A percentile compares a stretch with the other conserved stretches of the same genome.
Evolutionary conservation across 1,284 basidiomycete species (phyloP).

Genomic region (Cerrena zonata): DNA sequence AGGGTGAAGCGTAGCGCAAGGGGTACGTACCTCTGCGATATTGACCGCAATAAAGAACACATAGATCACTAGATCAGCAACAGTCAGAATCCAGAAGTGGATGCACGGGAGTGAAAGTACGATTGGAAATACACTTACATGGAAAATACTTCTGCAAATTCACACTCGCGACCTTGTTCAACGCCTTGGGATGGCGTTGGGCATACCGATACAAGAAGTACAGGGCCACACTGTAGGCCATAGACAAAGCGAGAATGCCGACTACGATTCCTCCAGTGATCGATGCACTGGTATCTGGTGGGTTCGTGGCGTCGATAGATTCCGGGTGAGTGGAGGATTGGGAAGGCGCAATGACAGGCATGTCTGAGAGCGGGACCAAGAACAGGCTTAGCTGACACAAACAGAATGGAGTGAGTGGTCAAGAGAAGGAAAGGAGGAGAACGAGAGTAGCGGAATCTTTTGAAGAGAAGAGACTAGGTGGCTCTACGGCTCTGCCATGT

Average conservation of each 20-base stretch:
- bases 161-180: slow-evolving; percentile 44
- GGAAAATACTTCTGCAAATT: slow-evolving; percentile 43
- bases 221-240: slow-evolving; percentile 44
- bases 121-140: slow-evolving; percentile 28
- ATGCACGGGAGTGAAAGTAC: background rate
- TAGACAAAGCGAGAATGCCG: background rate
- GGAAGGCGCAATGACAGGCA: too few species aligned
- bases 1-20: background rate
- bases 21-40: slow-evolving; percentile 41
- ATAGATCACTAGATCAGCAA: slow-evolving; percentile 35
- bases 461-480: background rate
- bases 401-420: too few species aligned
- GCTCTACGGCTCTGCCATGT: background rate
- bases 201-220: slow-evolving; percentile 43
- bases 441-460: background rate
- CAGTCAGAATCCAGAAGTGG: background rate
- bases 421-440: too few species aligned
- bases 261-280: slow-evolving; percentile 1
- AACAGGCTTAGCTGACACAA: too few species aligned
- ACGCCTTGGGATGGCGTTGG: slow-evolving; percentile 36
- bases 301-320: background rate
- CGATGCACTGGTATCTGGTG: background rate
- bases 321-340: too few species aligned
- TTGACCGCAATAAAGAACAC: slow-evolving; percentile 43
- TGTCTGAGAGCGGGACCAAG: too few species aligned